Evolutionary conservation across 805 yeast genomes (phyloP), one percentile per base, ranked within the genome.

Genomic region (Maudiozyma saulgeensis): DNA sequence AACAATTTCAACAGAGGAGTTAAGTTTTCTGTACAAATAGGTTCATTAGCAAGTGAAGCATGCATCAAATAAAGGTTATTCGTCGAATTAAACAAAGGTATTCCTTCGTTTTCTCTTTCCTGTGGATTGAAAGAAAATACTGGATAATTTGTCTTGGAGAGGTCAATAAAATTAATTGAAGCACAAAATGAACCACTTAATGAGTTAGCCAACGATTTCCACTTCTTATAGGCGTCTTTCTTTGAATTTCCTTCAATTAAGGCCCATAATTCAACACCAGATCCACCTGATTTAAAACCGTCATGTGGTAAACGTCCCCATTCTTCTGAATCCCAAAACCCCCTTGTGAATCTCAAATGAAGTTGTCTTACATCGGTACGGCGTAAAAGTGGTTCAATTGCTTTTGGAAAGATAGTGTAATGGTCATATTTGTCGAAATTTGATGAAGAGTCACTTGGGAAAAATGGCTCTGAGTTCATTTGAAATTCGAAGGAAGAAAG

Each of bases 251-350:
- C 90, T 58, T 83, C 91, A 26, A 93, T 76, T 39, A 80, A 73
- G 0, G 97, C 90, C 89, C 95, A 89, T 9, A 93, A 60, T 66
- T 93, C 99, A 15, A 91, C 96, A 44, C 99, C 99, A 2, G 91
- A 84, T 2, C 98, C 98, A 31, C 99, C 99, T 47, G 89, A 75
- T 49, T 68, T 69, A 12, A 66, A 60, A 0, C 99, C 99, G 54
- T 79, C 69, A 43, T 70, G 68, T 0, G 97, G 96, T 40, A 87
- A 72, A 43, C 73, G 69, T 0, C 98, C 98, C 95, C 96, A 93
- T 7, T 75, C 70, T 51, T 84, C 87, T 0, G 90, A 71, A 61
- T 93, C 96, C 91, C 96, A 93, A 81, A 89, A 85, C 0, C 99
- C 99, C 65, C 87, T 95, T 1, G 95, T 78, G 62, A 93, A 93